phyloP scores from a whole-genome alignment of 2,329 filamentous ascomycete species.

The Penicillium sp. region DNA sequence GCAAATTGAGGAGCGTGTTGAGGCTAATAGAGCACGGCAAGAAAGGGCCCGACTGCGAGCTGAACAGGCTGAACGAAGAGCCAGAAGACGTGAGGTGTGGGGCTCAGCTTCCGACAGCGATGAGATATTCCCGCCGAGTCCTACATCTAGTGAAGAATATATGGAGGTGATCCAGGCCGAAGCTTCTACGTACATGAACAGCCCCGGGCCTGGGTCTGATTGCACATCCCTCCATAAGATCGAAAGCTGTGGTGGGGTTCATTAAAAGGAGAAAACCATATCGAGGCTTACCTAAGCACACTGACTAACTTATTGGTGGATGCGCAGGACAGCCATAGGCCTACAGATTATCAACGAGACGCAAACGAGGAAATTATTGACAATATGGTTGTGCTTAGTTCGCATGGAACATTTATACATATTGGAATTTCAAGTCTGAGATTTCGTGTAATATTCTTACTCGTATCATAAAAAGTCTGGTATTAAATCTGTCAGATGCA shows the following conservation, averaged over 20 bases:
- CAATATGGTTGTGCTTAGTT: too few species aligned
- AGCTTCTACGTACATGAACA: background rate
- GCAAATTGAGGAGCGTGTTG: constrained; percentile 5
- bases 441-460: too few species aligned
- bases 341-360: too few species aligned
- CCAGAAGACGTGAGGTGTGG: constrained; percentile 4
- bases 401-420: too few species aligned
- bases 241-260: background rate
- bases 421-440: too few species aligned
- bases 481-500: too few species aligned
- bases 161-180: background rate
- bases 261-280: background rate
- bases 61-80: constrained; percentile 3
- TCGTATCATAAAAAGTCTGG: too few species aligned
- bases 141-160: constrained; percentile 4
- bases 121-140: constrained; percentile 3
- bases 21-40: constrained; percentile 1
- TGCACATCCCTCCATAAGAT: background rate
- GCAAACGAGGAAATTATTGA: too few species aligned
- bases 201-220: constrained; percentile 9
- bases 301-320: background rate
- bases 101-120: constrained; percentile 6
- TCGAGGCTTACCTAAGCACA: background rate
- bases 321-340: background rate
- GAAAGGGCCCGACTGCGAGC: constrained; percentile 1